Base-by-base conservation (phyloP, 163 green algal species). In the Botryococcus braunii region DNA sequence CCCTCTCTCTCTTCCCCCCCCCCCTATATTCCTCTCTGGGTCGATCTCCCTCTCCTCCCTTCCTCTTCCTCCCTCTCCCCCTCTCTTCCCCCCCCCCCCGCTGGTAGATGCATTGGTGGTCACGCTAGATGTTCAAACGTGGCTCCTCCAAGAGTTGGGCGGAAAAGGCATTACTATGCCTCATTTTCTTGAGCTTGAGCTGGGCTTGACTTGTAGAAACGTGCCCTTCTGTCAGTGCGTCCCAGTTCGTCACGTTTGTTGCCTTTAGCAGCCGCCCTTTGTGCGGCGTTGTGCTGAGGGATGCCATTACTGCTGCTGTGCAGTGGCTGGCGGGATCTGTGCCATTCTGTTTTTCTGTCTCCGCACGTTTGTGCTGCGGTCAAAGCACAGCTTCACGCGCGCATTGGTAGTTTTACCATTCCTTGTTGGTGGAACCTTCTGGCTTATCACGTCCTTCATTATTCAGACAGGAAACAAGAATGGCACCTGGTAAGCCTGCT, bases 311-410 rank as follows among this genome's bases (percentile, higher is more conserved):
- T n/a, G n/a, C n/a, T n/a, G n/a, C n/a, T n/a, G n/a, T n/a, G n/a
- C 52, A 11, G 17, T 71, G 25, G 59, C 65, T 13, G 74, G 48
- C 57, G 62, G 78, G 25, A 66, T 74, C n/a, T 65, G 66, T 23
- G 37, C 74, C 47, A 67, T 82, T 39, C 57, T 86, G 9, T 86
- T 82, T 59, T 50, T 69, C 29, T 55, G 73, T 13, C 47, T 77
- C n/a, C 62, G 67, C 8, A 47, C 27, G 4, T 55, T 68, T 47
- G 63, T 81, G 27, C 59, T 70, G 34, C 61, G 41, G 31, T 56
- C 47, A 46, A 38, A 59, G 34, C 41, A 70, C 31, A 68, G 39
- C 46, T 73, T 71, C 60, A 64, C 40, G 62, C 41, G 62, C 29
- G 62, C 62, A 13, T 38, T 66, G 29, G 47, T 69, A 47, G 37